These are phyloP conservation scores for Fragaria nilgerrensis DNA, from an alignment of 306 rosid species.

Conservation along the genomic window DNA sequence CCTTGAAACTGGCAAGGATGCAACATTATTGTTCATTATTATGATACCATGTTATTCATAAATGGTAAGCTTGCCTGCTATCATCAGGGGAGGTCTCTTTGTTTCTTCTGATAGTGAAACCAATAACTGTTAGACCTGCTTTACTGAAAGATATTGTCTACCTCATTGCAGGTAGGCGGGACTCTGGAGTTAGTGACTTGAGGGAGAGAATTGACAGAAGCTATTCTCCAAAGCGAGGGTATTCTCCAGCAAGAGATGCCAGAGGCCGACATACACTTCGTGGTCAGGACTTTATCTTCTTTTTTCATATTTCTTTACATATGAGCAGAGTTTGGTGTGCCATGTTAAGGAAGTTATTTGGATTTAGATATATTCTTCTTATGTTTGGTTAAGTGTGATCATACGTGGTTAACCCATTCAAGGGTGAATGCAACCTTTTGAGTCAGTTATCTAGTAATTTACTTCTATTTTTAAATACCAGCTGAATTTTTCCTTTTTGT, in stretches of 20 bases:
- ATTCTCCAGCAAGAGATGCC: conserved; percentile 64
- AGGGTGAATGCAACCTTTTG: background rate
- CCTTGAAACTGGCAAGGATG: conserved; percentile 62
- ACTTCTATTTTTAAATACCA: background rate
- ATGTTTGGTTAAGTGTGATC: background rate
- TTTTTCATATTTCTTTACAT: conserved; percentile 11
- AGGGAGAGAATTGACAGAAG: conserved; percentile 82
- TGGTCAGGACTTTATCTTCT: conserved; percentile 42
- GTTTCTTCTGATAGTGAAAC: conserved; percentile 16
- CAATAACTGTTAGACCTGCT: conserved; percentile 20
- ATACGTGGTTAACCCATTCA: background rate
- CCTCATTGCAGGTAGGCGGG: conserved; percentile 64
- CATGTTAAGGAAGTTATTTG: background rate
- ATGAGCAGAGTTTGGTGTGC: background rate
- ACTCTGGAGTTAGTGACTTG: conserved; percentile 61
- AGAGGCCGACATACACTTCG: conserved; percentile 50
- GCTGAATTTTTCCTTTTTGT: conserved; percentile 1
- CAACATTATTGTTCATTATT: conserved; percentile 61
- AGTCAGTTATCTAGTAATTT: background rate
- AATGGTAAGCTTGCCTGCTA: conserved; percentile 73
- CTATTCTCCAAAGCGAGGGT: conserved; percentile 54
- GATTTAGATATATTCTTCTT: background rate
- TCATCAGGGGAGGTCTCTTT: conserved; percentile 21
- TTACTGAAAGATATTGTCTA: conserved; percentile 26
- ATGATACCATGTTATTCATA: conserved; percentile 63